phyloP scores from a whole-genome alignment of 2,329 filamentous ascomycete species.

The Thermochaetoides dissita region DNA sequence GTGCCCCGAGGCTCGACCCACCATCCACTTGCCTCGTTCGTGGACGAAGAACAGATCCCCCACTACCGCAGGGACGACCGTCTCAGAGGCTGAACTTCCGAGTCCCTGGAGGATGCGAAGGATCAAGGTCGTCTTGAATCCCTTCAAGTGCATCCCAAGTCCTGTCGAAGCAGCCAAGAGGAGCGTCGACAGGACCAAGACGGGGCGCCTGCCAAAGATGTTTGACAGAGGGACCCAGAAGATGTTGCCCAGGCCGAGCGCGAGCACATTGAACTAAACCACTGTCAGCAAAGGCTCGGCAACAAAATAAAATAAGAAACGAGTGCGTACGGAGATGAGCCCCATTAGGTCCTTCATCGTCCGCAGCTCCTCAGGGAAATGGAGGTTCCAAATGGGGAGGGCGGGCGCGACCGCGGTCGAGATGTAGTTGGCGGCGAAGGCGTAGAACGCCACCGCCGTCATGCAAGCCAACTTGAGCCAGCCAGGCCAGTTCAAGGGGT shows the following conservation, averaged over 20 bases:
- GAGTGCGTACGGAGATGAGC: constrained; percentile 19
- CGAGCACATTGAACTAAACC: constrained; percentile 20
- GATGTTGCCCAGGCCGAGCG: constrained; percentile 22
- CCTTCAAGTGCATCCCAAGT: constrained; percentile 10
- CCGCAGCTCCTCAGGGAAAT: constrained; percentile 17
- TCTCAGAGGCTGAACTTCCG: constrained; percentile 22
- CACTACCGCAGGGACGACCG: constrained; percentile 20
- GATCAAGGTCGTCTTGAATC: constrained; percentile 15
- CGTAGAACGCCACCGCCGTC: constrained; percentile 18
- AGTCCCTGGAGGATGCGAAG: constrained; percentile 22
- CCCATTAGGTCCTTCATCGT: constrained; percentile 17
- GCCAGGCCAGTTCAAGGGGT: constrained; percentile 22
- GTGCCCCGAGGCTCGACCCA: constrained; percentile 4
- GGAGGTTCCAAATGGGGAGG: constrained; percentile 19
- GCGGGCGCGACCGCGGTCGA: constrained; percentile 21
- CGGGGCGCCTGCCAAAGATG: constrained; percentile 20
- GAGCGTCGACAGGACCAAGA: constrained; percentile 19
- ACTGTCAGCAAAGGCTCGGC: not conserved
- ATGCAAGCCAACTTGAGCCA: constrained; percentile 22
- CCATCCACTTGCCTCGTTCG: constrained; percentile 23
- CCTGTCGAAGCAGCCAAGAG: constrained; percentile 15
- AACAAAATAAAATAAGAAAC: not conserved
- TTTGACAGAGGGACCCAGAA: constrained; percentile 26
- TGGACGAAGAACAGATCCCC: constrained; percentile 25
- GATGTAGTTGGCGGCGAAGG: constrained; percentile 22